phyloP scores from a whole-genome alignment of 306 rosid genomes.

The Glycine latifolia region DNA sequence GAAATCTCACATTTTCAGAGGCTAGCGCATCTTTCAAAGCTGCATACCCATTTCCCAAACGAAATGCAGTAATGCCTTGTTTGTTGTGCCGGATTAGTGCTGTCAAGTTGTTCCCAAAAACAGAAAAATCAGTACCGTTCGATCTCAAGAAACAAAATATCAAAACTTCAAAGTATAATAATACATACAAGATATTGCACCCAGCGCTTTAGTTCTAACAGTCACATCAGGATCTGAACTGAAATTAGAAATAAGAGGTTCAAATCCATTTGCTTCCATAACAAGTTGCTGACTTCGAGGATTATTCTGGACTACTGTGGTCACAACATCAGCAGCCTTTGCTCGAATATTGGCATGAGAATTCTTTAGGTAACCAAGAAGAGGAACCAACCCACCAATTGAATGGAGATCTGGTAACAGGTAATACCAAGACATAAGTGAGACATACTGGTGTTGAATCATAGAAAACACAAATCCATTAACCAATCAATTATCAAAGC shows the following conservation, averaged over 20 bases:
- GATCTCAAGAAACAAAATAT: background rate
- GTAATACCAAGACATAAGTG: slow-evolving; percentile 34
- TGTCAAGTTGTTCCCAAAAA: slow-evolving; percentile 50
- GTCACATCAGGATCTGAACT: slow-evolving; percentile 80
- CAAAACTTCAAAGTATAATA: background rate
- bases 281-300: slow-evolving; percentile 88
- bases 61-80: slow-evolving; percentile 76
- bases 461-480: background rate
- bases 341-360: slow-evolving; percentile 91
- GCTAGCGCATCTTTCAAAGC: slow-evolving; percentile 78
- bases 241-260: slow-evolving; percentile 76
- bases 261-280: slow-evolving; percentile 93
- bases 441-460: slow-evolving; percentile 29
- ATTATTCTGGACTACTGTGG: slow-evolving; percentile 93
- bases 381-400: slow-evolving; percentile 90
- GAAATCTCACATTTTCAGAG: slow-evolving; percentile 85
- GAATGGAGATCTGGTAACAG: slow-evolving; percentile 74
- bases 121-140: slow-evolving; percentile 40
- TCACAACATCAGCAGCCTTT: slow-evolving; percentile 93
- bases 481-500: background rate
- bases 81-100: slow-evolving; percentile 90
- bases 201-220: slow-evolving; percentile 80
- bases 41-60: slow-evolving; percentile 91
- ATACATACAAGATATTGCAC: slow-evolving; percentile 89
- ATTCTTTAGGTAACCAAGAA: slow-evolving; percentile 79